Evolutionary conservation across 2,329 filamentous ascomycete genomes (phyloP).

Genomic region (Penicillium hordei): DNA sequence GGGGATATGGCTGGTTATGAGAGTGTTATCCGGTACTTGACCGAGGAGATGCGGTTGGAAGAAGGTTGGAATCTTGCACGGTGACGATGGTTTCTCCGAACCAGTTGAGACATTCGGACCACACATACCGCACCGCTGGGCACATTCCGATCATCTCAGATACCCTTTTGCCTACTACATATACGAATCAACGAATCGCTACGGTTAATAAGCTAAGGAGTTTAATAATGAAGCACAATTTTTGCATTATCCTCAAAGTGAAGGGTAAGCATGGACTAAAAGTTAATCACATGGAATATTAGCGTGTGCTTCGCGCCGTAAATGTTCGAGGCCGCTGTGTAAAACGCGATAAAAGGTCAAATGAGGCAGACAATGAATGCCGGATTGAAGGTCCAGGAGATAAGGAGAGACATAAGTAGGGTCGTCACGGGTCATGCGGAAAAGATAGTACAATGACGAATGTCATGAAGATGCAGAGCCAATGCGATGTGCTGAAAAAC

Average conservation of each 20-base stretch:
- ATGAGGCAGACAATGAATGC: not conserved
- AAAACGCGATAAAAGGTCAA: not conserved
- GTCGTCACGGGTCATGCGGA: constrained; percentile 19
- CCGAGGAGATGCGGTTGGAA: constrained; percentile 47
- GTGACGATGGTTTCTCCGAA: constrained; percentile 1
- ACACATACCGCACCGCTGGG: constrained; percentile 2
- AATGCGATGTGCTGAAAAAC: constrained; percentile 15
- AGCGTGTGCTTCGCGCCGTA: constrained; percentile 6
- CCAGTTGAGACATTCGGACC: not conserved
- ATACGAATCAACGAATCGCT: not conserved
- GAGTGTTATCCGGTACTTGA: constrained; percentile 50
- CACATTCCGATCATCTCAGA: constrained; percentile 5
- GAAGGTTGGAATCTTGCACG: constrained; percentile 24
- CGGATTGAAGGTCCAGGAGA: constrained; percentile 4
- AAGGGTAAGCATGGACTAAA: constrained; percentile 5
- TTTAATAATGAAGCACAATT: not conserved
- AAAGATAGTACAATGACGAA: constrained; percentile 25
- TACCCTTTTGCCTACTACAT: not conserved
- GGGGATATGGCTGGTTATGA: constrained; percentile 48
- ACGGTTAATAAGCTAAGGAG: not conserved
- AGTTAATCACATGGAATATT: constrained; percentile 13
- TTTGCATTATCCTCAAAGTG: constrained; percentile 6
- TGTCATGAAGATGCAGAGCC: constrained; percentile 15
- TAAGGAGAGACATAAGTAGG: constrained; percentile 23
- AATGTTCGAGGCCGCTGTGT: not conserved